phyloP scores from a whole-genome alignment of 1,139 yeast genomes.

The Kodamaea sp. region DNA sequence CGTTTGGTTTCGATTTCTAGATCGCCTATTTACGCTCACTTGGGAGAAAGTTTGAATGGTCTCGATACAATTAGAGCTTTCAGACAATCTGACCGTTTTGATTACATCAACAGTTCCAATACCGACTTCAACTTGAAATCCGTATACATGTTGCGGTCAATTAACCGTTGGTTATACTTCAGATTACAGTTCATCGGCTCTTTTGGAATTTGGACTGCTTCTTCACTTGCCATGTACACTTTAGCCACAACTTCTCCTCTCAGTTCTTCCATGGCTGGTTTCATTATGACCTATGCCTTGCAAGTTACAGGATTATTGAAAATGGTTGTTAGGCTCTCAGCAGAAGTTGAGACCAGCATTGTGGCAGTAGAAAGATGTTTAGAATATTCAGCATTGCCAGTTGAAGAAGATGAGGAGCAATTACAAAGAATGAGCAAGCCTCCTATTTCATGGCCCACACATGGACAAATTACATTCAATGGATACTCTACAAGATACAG shows the following conservation, averaged over 20 bases:
- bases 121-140: conserved; percentile 66
- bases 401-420: conserved; percentile 50
- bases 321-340: conserved; percentile 65
- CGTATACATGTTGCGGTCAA: conserved; percentile 53
- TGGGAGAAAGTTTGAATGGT: conserved; percentile 64
- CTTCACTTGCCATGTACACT: conserved; percentile 48
- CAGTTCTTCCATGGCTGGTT: conserved; percentile 70
- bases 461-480: conserved; percentile 70
- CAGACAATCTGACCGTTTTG: conserved; percentile 53
- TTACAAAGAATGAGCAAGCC: conserved; percentile 25
- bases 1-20: conserved; percentile 33
- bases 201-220: conserved; percentile 58
- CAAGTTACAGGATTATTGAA: conserved; percentile 62
- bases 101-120: conserved; percentile 54
- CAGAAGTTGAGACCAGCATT: conserved; percentile 72
- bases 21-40: conserved; percentile 65
- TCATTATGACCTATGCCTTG: conserved; percentile 70
- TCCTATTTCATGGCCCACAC: conserved; percentile 68
- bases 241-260: conserved; percentile 33
- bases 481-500: conserved; percentile 85
- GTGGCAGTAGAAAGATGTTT: conserved; percentile 77
- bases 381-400: conserved; percentile 64
- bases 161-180: conserved; percentile 72
- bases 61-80: conserved; percentile 62
- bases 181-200: conserved; percentile 73